Base-by-base conservation (phyloP, 805 yeast species). In the Vanderwaltozyma verrucispora region DNA sequence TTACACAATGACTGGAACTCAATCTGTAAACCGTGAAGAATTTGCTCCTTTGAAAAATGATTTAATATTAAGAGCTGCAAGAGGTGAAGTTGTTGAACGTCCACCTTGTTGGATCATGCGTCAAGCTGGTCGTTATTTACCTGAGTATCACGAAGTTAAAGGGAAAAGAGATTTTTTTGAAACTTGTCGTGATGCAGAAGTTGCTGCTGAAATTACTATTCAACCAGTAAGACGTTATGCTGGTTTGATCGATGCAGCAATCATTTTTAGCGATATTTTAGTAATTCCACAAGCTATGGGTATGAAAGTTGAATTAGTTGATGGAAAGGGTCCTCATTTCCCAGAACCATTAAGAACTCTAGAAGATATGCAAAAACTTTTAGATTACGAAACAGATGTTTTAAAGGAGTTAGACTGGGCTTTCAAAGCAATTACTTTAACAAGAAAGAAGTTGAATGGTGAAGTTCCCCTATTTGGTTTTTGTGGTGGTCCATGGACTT, bases 281-380 rank as follows among this genome's bases (percentile, higher is more conserved):
- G 98, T 92, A 28, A 81, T 92, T 38, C 98, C 98, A 2, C 97
- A 92, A 64, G 98, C 96, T 11, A 80, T 92, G 87, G 98, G 98
- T 12, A 84, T 88, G 82, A 78, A 74, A 37, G 95, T 92, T 30
- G 79, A 81, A 55, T 89, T 92, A 94, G 66, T 85, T 30, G 97
- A 92, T 41, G 92, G 94, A 36, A 81, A 80, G 43, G 98, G 98
- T 0, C 98, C 98, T 4, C 80, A 80, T 37, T 92, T 92, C 60
- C 87, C 86, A 2, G 77, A 78, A 32, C 98, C 98, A 14, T 65
- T 92, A 49, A 75, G 96, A 56, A 64, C 64, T 3, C 84, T 83
- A 4, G 71, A 66, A 32, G 95, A 87, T 50, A 64, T 87, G 47
- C 45, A 65, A 20, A 72, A 72, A 46, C 56, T 60, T 3, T 65